These are phyloP conservation scores for Cutaneotrichosporon cyanovorans DNA, from an alignment of 1,284 basidiomycete species.

Conservation along the genomic window DNA sequence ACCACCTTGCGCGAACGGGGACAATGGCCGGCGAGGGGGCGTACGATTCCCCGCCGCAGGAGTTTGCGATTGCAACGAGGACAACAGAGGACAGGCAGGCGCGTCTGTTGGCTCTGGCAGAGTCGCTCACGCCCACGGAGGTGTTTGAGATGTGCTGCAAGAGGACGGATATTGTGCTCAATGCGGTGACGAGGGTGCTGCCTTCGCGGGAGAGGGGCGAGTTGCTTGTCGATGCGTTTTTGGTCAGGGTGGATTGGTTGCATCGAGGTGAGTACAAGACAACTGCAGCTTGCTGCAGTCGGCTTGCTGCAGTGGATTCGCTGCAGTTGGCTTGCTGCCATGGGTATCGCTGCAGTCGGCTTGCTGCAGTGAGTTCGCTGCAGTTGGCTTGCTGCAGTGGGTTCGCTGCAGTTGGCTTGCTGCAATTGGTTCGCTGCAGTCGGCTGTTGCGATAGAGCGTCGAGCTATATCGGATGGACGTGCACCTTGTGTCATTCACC, in stretches of 20 bases:
- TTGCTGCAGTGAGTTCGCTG: too few species aligned
- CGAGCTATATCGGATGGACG: too few species aligned
- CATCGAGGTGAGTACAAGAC: conserved; percentile 41
- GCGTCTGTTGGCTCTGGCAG: conserved; percentile 32
- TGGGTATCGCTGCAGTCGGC: too few species aligned
- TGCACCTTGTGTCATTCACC: too few species aligned
- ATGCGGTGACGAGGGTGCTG: conserved; percentile 38
- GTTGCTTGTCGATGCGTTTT: conserved; percentile 40
- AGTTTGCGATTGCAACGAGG: conserved; percentile 1
- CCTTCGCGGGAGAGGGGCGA: conserved; percentile 41
- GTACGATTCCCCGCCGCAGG: background rate
- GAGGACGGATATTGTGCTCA: conserved; percentile 40
- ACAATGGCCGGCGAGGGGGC: conserved; percentile 7
- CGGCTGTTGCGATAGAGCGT: too few species aligned
- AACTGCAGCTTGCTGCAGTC: too few species aligned
- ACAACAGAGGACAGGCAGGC: conserved; percentile 26
- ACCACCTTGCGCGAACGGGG: conserved; percentile 29
- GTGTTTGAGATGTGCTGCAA: conserved; percentile 40
- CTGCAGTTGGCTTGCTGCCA: too few species aligned
- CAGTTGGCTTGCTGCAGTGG: too few species aligned
- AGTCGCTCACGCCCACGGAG: conserved; percentile 40
- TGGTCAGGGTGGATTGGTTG: conserved; percentile 46
- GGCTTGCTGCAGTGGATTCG: too few species aligned
- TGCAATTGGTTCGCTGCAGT: too few species aligned
- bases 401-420: too few species aligned